A percentile compares a stretch with the other conserved stretches of the same genome.
Evolutionary conservation across 306 rosid species (phyloP).

Genomic region (Begonia peltatifolia): DNA sequence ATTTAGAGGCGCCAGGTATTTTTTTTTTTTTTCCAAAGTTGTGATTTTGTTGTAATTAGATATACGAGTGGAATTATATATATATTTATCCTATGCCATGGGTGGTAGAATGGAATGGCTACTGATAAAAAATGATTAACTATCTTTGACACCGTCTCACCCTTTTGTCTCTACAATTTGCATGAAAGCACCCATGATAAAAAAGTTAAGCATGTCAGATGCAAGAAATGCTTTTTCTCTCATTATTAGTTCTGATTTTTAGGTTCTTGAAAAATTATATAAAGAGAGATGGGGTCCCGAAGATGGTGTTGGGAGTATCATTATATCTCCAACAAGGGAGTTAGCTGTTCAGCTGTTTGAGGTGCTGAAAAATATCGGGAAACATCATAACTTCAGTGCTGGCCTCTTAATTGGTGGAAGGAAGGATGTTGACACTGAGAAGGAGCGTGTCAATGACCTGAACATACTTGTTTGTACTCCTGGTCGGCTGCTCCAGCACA

Average conservation of each 20-base stretch:
- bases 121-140: too few species aligned
- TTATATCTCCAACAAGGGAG: slow-evolving; percentile 85
- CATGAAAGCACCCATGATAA: too few species aligned
- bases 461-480: slow-evolving; percentile 89
- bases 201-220: neutral
- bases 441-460: slow-evolving; percentile 51
- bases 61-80: too few species aligned
- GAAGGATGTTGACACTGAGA: slow-evolving; percentile 56
- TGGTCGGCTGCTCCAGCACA: slow-evolving; percentile 85
- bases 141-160: too few species aligned
- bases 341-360: slow-evolving; percentile 69
- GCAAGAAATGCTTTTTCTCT: slow-evolving; percentile 1
- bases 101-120: too few species aligned
- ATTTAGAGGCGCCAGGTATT: too few species aligned
- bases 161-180: too few species aligned
- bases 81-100: too few species aligned
- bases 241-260: slow-evolving; percentile 12
- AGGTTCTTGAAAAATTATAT: slow-evolving; percentile 77
- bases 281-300: slow-evolving; percentile 71
- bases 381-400: slow-evolving; percentile 69
- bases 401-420: slow-evolving; percentile 95
- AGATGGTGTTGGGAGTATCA: slow-evolving; percentile 82
- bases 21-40: too few species aligned
- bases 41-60: too few species aligned
- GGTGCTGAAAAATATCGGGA: slow-evolving; percentile 54